A percentile compares a stretch with the other conserved stretches of the same genome.
phyloP scores from a whole-genome alignment of 192 early-diverging fungal species.

The Coemansia aciculifera region DNA sequence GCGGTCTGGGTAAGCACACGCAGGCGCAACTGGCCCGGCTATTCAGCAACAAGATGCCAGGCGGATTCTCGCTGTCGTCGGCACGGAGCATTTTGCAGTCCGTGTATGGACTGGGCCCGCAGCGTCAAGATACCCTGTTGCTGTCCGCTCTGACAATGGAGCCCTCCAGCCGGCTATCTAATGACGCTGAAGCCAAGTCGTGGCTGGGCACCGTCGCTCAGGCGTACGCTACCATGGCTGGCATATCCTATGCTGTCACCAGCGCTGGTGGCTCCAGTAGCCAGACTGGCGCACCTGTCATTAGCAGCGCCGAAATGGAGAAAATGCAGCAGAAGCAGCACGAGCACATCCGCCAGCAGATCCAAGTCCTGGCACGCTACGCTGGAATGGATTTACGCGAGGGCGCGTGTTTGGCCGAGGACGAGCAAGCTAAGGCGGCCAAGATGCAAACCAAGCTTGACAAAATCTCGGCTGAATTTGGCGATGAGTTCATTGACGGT shows the following conservation, averaged over 20 bases:
- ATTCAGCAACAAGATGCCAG: slow-evolving; percentile 89
- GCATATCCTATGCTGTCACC: slow-evolving; percentile 58
- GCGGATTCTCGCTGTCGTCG: slow-evolving; percentile 78
- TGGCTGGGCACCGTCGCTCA: slow-evolving; percentile 74
- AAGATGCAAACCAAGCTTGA: slow-evolving; percentile 77
- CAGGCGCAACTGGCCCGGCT: slow-evolving; percentile 72
- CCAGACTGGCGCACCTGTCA: slow-evolving; percentile 54
- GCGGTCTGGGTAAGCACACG: slow-evolving; percentile 77
- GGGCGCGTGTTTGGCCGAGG: slow-evolving; percentile 64
- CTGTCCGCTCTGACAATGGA: slow-evolving; percentile 81
- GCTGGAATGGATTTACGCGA: slow-evolving; percentile 74
- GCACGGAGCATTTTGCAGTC: slow-evolving; percentile 69
- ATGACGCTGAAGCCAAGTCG: slow-evolving; percentile 12
- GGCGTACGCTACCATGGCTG: slow-evolving; percentile 72
- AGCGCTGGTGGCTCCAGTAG: neutral
- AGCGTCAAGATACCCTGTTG: slow-evolving; percentile 74
- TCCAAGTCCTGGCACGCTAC: slow-evolving; percentile 82
- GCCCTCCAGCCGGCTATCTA: slow-evolving; percentile 72
- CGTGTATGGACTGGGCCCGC: slow-evolving; percentile 77
- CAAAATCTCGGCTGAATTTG: slow-evolving; percentile 67
- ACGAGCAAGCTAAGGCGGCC: slow-evolving; percentile 58
- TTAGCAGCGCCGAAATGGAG: slow-evolving; percentile 89
- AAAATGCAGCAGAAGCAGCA: slow-evolving; percentile 72
- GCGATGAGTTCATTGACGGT: slow-evolving; percentile 75
- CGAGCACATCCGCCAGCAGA: slow-evolving; percentile 74